Evolutionary conservation across 2,329 filamentous ascomycete species (phyloP).

Genomic region (Pseudovirgaria hyperparasitica): DNA sequence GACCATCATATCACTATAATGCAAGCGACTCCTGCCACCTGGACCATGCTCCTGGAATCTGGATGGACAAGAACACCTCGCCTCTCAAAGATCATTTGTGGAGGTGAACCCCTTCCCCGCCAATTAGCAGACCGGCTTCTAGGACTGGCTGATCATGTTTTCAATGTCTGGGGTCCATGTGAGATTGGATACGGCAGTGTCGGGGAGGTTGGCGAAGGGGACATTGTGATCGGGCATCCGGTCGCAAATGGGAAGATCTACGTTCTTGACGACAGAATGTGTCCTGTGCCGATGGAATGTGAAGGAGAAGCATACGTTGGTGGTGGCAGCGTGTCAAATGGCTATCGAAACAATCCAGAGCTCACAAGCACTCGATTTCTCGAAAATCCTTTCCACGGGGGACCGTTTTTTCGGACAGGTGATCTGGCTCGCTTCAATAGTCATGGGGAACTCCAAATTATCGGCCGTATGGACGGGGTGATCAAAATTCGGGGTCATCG

Average conservation of each 20-base stretch:
- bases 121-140: constrained; percentile 13
- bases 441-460: constrained; percentile 4
- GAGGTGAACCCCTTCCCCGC: constrained; percentile 14
- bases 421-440: constrained; percentile 3
- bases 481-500: constrained; percentile 7
- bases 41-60: constrained; percentile 6
- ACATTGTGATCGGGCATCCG: constrained; percentile 13
- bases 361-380: constrained; percentile 1
- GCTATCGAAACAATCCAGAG: constrained; percentile 2
- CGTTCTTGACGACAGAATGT: constrained; percentile 26
- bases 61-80: constrained; percentile 4
- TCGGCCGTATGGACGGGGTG: constrained; percentile 7
- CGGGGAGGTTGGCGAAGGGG: constrained; percentile 12
- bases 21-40: constrained; percentile 6
- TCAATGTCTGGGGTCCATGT: constrained; percentile 6
- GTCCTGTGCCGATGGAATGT: too few relatives aligned
- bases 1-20: constrained; percentile 6
- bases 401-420: constrained; percentile 4
- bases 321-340: too few relatives aligned
- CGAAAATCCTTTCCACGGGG: constrained; percentile 1
- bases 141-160: constrained; percentile 2
- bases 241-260: constrained; percentile 13
- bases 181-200: constrained; percentile 12
- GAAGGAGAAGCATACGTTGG: too few relatives aligned
- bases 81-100: constrained; percentile 12